Conservation (phyloP, 2,329 filamentous ascomycete species). For the Cladophialophora psammophila region DNA sequence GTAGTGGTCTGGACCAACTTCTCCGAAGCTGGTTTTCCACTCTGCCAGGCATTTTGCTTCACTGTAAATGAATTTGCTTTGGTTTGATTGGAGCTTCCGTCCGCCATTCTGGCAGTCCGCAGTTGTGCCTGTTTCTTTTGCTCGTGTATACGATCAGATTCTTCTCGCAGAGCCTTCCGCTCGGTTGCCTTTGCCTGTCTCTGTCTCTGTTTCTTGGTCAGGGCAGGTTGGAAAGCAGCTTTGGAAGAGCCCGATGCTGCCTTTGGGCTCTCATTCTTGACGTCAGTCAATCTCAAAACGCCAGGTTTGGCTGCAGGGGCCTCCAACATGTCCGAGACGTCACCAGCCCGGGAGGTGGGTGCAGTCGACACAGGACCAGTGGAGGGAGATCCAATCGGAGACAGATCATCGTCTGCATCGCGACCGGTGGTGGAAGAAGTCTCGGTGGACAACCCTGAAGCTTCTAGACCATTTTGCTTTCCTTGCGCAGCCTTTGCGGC, state of each 20-base stretch:
- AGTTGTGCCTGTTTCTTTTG: conserved; percentile 81
- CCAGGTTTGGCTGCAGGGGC: conserved; percentile 70
- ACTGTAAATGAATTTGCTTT: conserved; percentile 63
- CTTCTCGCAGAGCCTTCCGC: conserved; percentile 75
- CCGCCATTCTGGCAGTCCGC: conserved; percentile 78
- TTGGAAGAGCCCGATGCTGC: conserved; percentile 66
- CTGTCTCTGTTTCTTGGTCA: conserved; percentile 96
- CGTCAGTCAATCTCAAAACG: conserved; percentile 79
- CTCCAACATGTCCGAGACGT: conserved; percentile 93
- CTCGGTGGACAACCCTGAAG: conserved; percentile 60
- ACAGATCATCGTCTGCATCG: conserved; percentile 77
- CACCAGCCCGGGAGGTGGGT: conserved; percentile 65
- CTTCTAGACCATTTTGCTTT: conserved; percentile 56
- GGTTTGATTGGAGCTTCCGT: conserved; percentile 83
- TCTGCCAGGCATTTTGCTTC: conserved; percentile 64
- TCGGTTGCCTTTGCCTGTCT: conserved; percentile 88
- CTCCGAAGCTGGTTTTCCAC: conserved; percentile 42
- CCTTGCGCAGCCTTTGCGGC: conserved; percentile 52
- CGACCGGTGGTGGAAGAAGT: conserved; percentile 76
- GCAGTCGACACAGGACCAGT: conserved; percentile 46
- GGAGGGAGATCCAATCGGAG: conserved; percentile 71
- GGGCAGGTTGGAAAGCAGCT: conserved; percentile 70
- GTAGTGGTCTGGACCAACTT: conserved; percentile 23
- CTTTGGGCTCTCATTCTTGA: conserved; percentile 61
- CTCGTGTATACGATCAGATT: conserved; percentile 80